These are phyloP conservation scores for Knufia petricola DNA, from an alignment of 2,329 filamentous ascomycete species.

Conservation along the genomic window DNA sequence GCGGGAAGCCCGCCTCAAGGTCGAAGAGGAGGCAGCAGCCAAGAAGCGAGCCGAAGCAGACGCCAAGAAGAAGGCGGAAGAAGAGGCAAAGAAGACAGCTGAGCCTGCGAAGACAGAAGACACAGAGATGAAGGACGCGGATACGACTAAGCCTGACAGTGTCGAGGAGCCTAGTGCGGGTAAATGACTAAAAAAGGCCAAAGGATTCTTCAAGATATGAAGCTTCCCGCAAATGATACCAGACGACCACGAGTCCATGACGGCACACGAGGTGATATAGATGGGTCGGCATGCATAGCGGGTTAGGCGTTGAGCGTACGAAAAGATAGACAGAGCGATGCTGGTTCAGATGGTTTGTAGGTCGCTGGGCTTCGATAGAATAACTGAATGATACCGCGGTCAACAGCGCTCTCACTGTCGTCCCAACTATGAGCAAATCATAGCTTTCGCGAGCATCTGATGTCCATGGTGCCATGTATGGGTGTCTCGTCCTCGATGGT, in stretches of 20 bases:
- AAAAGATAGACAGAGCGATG: not conserved
- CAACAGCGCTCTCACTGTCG: too few relatives aligned
- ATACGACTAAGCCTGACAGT: conserved; percentile 28
- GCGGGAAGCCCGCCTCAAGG: conserved; percentile 59
- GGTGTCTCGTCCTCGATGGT: too few relatives aligned
- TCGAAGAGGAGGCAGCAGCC: conserved; percentile 55
- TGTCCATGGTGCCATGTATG: too few relatives aligned
- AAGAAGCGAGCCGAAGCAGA: conserved; percentile 59
- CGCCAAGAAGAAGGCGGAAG: conserved; percentile 68
- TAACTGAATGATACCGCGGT: not conserved
- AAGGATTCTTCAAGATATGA: conserved; percentile 6
- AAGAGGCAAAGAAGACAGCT: conserved; percentile 49
- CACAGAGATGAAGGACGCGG: conserved; percentile 53
- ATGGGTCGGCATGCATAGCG: conserved; percentile 3
- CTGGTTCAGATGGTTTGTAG: not conserved
- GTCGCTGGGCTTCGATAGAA: not conserved
- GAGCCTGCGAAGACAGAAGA: conserved; percentile 36
- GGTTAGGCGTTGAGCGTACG: conserved; percentile 2
- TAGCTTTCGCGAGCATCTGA: too few relatives aligned
- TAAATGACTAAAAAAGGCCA: conserved; percentile 9
- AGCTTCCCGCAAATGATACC: not conserved
- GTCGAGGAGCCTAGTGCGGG: conserved; percentile 20
- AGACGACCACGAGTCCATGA: not conserved
- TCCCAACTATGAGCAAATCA: too few relatives aligned
- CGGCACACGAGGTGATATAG: not conserved